Conservation (phyloP, 805 yeast genomes). For the Monosporozyma siamensis region DNA sequence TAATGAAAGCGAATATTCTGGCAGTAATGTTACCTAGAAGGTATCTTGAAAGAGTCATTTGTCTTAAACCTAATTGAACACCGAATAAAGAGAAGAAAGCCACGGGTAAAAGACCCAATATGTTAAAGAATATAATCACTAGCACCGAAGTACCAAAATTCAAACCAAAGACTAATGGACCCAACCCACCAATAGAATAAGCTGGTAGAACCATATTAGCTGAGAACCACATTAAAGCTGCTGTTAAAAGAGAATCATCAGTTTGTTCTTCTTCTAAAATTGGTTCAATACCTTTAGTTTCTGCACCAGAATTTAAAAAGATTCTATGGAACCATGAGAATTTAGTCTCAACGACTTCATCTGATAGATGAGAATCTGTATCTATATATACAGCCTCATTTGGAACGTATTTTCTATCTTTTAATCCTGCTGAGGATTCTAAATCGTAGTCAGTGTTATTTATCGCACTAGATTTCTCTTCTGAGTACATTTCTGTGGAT, state of each 20-base stretch:
- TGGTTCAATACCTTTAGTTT: slow-evolving; percentile 71
- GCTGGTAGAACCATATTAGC: slow-evolving; percentile 86
- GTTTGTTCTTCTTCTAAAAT: slow-evolving; percentile 71
- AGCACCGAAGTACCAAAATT: slow-evolving; percentile 66
- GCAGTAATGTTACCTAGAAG: slow-evolving; percentile 67
- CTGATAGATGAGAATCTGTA: slow-evolving; percentile 5
- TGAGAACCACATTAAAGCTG: slow-evolving; percentile 85
- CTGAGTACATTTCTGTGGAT: background rate
- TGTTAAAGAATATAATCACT: slow-evolving; percentile 59
- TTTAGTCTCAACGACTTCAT: slow-evolving; percentile 11
- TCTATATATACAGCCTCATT: slow-evolving; percentile 2
- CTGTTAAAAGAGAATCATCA: slow-evolving; percentile 54
- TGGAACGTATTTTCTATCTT: slow-evolving; percentile 1
- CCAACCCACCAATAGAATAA: slow-evolving; percentile 65
- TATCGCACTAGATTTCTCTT: background rate
- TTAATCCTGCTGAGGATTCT: background rate
- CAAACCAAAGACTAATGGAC: slow-evolving; percentile 53
- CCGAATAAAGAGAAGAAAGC: slow-evolving; percentile 81
- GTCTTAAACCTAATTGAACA: slow-evolving; percentile 77
- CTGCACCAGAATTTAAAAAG: slow-evolving; percentile 33
- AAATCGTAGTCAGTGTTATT: background rate
- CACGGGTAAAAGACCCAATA: slow-evolving; percentile 68
- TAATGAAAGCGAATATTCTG: slow-evolving; percentile 68
- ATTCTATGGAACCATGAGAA: slow-evolving; percentile 19
- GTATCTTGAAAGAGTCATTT: slow-evolving; percentile 72